Conservation (phyloP, 495 filamentous ascomycete species). For the Platismatia glauca region DNA sequence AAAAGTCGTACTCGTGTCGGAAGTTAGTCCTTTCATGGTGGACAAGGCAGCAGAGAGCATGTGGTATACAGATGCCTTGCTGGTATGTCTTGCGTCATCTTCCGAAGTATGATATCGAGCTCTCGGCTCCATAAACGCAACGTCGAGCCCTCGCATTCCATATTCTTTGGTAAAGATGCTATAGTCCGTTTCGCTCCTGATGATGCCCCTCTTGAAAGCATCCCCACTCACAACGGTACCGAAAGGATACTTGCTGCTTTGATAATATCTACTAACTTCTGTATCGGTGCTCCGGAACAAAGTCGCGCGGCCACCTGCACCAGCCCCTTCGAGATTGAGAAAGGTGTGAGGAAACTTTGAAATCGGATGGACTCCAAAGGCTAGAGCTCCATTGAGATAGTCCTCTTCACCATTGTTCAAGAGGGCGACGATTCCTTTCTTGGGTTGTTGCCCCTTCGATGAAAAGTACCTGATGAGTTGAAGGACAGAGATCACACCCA, state of each 20-base stretch:
- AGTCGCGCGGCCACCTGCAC: constrained; percentile 81
- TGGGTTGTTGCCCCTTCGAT: constrained; percentile 61
- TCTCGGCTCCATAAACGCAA: constrained; percentile 82
- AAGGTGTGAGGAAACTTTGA: constrained; percentile 71
- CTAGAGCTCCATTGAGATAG: constrained; percentile 79
- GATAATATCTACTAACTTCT: constrained; percentile 76
- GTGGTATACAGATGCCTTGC: constrained; percentile 72
- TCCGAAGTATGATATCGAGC: constrained; percentile 85
- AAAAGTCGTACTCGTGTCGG: constrained; percentile 60
- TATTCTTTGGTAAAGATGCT: constrained; percentile 70
- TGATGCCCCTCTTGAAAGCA: constrained; percentile 67
- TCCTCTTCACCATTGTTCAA: constrained; percentile 98
- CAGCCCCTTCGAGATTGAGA: constrained; percentile 89
- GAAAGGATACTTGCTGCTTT: constrained; percentile 62
- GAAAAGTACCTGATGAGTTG: constrained; percentile 89
- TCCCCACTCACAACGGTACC: constrained; percentile 73
- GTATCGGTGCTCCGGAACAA: constrained; percentile 80
- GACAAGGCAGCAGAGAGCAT: constrained; percentile 79
- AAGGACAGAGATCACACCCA: constrained; percentile 75
- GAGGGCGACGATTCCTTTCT: constrained; percentile 70
- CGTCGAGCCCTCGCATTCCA: constrained; percentile 80
- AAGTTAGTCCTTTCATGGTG: constrained; percentile 60
- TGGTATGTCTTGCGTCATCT: constrained; percentile 75
- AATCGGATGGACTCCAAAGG: constrained; percentile 75
- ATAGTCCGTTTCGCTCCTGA: constrained; percentile 85